Evolutionary conservation across 495 filamentous ascomycete species (phyloP), one percentile per base, ranked within the genome.

Genomic region (Cercophora samala): DNA sequence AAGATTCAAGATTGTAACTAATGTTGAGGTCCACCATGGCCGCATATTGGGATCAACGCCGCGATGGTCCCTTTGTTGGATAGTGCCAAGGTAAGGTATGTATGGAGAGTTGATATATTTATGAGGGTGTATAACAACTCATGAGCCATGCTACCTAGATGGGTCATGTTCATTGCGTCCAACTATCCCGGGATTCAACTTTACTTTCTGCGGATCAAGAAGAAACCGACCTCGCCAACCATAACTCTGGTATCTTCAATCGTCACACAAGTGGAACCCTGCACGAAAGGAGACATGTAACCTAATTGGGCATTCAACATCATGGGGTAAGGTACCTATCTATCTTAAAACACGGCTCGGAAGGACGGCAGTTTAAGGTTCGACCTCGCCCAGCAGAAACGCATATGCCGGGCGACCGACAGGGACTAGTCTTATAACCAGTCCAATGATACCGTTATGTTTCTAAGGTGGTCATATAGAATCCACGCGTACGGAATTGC

Each of bases 371-470:
- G 53, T 65, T 60, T 61, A 24, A 53, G 61, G 58, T 24, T 60
- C 32, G 22, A 21, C 32, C 32, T 60, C 32, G 17, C 32, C 64
- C 32, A 53, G 60, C 55, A 58, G 53, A 46, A 62, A 54, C 63
- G 63, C 64, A 65, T 65, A 60, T 69, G 64, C 64, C 63, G 66
- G 65, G 51, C 64, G 54, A 65, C 69, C 32, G 29, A 60, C 53
- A 67, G 32, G 26, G 64, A 53, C 53, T 29, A 61, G 64, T 32
- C 64, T 63, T 70, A 70, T 56, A 56, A 19, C 53, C 53, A 23
- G 53, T 56, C 53, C 53, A 56, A 19, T 56, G 9, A 56, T 56
- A 9, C 13, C 53, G 2, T 2, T 1, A 18, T 21, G 13, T 17
- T 56, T 56, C 22, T 5, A 21, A 21, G 13, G 18, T 56, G 8